Percentiles rank a stretch among this genome's conserved stretches.
These are phyloP conservation scores for Ceratobasidium sp. DNA, from an alignment of 1,284 basidiomycete genomes.

Conservation along the genomic window DNA sequence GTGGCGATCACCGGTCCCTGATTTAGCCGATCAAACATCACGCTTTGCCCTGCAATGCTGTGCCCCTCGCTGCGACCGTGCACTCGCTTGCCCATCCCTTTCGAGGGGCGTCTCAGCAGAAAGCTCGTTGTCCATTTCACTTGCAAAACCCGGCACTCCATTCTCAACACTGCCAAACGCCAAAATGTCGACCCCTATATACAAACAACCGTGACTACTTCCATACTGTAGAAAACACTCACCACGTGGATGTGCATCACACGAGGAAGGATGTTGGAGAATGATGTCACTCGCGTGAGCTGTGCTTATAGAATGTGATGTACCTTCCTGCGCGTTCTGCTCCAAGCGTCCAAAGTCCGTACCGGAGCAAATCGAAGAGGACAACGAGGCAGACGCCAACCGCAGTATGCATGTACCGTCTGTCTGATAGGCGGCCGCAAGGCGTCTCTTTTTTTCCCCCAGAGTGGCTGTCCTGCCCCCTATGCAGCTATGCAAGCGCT, in stretches of 20 bases:
- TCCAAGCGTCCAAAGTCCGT: not conserved
- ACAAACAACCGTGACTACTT: not conserved
- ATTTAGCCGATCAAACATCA: not conserved
- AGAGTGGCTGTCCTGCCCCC: not conserved
- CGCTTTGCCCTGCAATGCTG: not conserved
- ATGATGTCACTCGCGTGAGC: conserved; percentile 4
- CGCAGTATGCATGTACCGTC: not conserved
- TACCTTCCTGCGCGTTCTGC: conserved; percentile 1
- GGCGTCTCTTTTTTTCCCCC: not conserved
- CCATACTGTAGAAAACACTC: not conserved
- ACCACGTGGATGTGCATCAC: conserved; percentile 1
- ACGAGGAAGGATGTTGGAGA: not conserved
- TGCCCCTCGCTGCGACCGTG: not conserved
- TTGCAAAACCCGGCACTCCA: too few species aligned
- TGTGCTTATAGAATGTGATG: conserved; percentile 4
- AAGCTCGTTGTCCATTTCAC: not conserved
- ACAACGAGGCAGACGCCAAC: conserved; percentile 3
- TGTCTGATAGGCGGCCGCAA: not conserved
- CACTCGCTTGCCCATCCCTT: not conserved
- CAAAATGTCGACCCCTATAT: not conserved
- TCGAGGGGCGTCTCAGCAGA: not conserved
- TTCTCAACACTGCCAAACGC: too few species aligned
- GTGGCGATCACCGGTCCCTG: not conserved
- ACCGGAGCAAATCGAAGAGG: not conserved
- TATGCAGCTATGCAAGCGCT: not conserved